Base-by-base conservation (phyloP, 2,329 filamentous ascomycete genomes). In the Diaporthe destruens region DNA sequence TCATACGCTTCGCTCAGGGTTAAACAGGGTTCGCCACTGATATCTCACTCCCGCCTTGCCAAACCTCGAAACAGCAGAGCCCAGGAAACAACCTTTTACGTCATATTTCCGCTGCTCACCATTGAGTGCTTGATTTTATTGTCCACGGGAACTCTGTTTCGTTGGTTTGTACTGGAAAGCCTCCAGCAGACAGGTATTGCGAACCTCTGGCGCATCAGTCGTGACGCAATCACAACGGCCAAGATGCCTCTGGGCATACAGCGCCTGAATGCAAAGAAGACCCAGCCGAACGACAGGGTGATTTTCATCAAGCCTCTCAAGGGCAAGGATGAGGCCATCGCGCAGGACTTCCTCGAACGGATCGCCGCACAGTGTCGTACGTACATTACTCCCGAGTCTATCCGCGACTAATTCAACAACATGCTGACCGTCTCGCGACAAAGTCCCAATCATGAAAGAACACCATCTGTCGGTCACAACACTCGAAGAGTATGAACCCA, bases 261-360 rank as follows among this genome's bases (percentile, higher is more conserved):
- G 83, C 89, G 94, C 75, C 85, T 97, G 66, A 97, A 97, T 78
- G 91, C 91, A 76, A 92, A 89, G 78, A 89, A 87, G 57, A 90
- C 92, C 69, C 91, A 93, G 72, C 94, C 94, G 9, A 97, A 96
- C 77, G 86, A 90, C 29, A 89, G 90, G 74, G 94, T 97, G 76
- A 90, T 94, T 79, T 97, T 97, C 84, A 96, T 97, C 83, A 95
- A 95, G 78, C 91, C 94, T 1, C 85, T 95, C 0, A 86, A 90
- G 18, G 92, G 93, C 0, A 83, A 88, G 0, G 88, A 91, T 75
- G 87, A 92, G 78, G 83, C 85, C 2, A 85, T 87, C 9, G 90
- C 93, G 0, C 89, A 91, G 76, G 90, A 92, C 72, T 95, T 93
- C 75, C 85, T 96, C 1, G 91, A 94, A 77, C 88, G 92, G 36